Percentiles rank a stretch among this genome's conserved stretches.
Conservation (phyloP, 2,329 filamentous ascomycete genomes). For the Thielaviopsis euricoi region DNA sequence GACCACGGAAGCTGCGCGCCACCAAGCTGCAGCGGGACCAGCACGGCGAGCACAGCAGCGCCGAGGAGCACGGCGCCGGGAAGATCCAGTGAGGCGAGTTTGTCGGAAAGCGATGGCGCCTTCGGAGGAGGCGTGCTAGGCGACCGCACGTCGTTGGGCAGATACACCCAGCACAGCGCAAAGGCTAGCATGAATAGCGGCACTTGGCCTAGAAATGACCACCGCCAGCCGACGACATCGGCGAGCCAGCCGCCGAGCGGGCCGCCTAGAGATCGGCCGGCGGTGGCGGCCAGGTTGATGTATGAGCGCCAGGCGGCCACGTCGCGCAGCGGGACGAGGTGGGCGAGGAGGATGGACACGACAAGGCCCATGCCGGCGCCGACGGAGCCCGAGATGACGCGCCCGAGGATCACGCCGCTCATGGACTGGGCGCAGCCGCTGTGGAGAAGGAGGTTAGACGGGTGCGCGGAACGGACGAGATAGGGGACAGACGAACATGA, state of each 20-base stretch:
- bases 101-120: not conserved
- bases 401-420: conserved; percentile 31
- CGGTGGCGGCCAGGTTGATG: conserved; percentile 34
- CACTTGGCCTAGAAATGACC: conserved; percentile 47
- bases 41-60: conserved; percentile 38
- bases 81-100: conserved; percentile 30
- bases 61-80: conserved; percentile 40
- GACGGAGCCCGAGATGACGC: conserved; percentile 34
- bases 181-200: conserved; percentile 41
- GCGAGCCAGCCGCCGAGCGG: conserved; percentile 45
- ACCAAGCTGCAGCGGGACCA: conserved; percentile 37
- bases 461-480: not conserved
- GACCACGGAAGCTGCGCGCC: conserved; percentile 38
- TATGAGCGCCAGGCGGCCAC: conserved; percentile 37
- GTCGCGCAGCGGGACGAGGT: conserved; percentile 34
- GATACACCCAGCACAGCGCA: conserved; percentile 33
- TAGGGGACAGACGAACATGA: conserved; percentile 2
- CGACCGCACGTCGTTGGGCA: conserved; percentile 19
- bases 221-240: conserved; percentile 50
- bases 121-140: not conserved
- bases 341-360: conserved; percentile 35
- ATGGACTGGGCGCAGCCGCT: conserved; percentile 21
- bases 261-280: conserved; percentile 34
- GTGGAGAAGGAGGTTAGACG: conserved; percentile 1
- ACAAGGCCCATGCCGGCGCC: conserved; percentile 33